A percentile compares a stretch with the other conserved stretches of the same genome.
These are phyloP conservation scores for Aspergillus quadricinctus DNA, from an alignment of 2,329 filamentous ascomycete species.

Conservation along the genomic window DNA sequence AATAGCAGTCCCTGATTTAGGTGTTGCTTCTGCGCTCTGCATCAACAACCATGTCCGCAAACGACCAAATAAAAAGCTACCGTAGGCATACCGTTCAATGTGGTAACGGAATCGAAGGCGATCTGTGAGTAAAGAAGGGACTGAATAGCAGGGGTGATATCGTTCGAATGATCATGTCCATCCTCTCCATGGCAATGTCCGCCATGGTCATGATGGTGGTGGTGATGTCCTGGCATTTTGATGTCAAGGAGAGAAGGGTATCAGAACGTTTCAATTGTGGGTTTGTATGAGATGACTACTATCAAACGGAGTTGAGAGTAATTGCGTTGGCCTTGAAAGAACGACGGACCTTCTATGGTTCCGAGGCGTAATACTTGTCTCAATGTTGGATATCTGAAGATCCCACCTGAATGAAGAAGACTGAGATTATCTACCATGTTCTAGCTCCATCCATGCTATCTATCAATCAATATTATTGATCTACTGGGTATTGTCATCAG, in stretches of 20 bases:
- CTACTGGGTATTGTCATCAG: neutral
- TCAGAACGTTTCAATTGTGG: neutral
- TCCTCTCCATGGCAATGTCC: slow-evolving; percentile 50
- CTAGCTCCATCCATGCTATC: neutral
- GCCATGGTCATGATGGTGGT: slow-evolving; percentile 36
- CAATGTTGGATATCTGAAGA: neutral
- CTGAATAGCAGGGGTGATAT: slow-evolving; percentile 87
- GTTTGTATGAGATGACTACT: neutral
- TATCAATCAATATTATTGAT: neutral
- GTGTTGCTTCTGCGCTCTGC: slow-evolving; percentile 47
- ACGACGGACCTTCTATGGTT: slow-evolving; percentile 16
- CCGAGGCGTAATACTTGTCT: slow-evolving; percentile 2
- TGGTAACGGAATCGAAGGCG: slow-evolving; percentile 77
- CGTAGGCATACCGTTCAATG: slow-evolving; percentile 62
- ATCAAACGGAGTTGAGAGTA: neutral
- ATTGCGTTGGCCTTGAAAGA: neutral
- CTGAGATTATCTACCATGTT: neutral
- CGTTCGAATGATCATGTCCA: slow-evolving; percentile 82
- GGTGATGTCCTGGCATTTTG: slow-evolving; percentile 34
- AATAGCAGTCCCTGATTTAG: slow-evolving; percentile 66
- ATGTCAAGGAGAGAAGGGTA: neutral
- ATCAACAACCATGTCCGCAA: slow-evolving; percentile 1
- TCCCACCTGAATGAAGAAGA: neutral
- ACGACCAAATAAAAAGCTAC: neutral
- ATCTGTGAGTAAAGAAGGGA: slow-evolving; percentile 89